phyloP scores from a whole-genome alignment of 1,139 yeast genomes.

The Keqinozyma sinolaborantium region DNA sequence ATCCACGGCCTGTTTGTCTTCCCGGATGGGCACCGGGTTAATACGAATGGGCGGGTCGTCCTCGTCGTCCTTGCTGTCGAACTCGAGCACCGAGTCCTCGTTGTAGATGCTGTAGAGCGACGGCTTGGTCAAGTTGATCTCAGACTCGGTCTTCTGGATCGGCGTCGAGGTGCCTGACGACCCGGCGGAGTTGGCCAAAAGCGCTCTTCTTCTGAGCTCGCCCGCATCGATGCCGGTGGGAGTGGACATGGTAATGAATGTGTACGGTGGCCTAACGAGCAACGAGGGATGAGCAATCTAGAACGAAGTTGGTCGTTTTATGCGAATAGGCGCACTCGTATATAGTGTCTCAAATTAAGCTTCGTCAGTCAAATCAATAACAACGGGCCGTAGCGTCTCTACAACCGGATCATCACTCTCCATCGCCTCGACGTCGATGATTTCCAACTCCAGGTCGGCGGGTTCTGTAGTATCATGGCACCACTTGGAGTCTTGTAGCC shows the following conservation, averaged over 20 bases:
- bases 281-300: too few relatives aligned
- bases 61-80: conserved; percentile 31
- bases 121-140: conserved; percentile 46
- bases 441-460: conserved; percentile 31
- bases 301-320: too few relatives aligned
- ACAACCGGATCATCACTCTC: too few relatives aligned
- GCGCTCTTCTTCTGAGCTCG: not conserved
- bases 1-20: not conserved
- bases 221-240: too few relatives aligned
- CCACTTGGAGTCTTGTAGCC: conserved; percentile 56
- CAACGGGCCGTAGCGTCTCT: too few relatives aligned
- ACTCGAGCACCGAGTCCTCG: conserved; percentile 28
- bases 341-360: too few relatives aligned
- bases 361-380: too few relatives aligned
- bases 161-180: conserved; percentile 13
- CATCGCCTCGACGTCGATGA: conserved; percentile 15
- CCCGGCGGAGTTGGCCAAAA: not conserved
- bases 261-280: too few relatives aligned
- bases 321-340: too few relatives aligned
- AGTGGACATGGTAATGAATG: too few relatives aligned
- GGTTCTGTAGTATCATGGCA: conserved; percentile 39
- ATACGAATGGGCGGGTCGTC: conserved; percentile 9
- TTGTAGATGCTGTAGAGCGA: conserved; percentile 48
- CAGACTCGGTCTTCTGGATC: conserved; percentile 42
- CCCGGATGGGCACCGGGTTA: not conserved